Conservation (phyloP, 257 asterid genomes). For the Cinchona pubescens region DNA sequence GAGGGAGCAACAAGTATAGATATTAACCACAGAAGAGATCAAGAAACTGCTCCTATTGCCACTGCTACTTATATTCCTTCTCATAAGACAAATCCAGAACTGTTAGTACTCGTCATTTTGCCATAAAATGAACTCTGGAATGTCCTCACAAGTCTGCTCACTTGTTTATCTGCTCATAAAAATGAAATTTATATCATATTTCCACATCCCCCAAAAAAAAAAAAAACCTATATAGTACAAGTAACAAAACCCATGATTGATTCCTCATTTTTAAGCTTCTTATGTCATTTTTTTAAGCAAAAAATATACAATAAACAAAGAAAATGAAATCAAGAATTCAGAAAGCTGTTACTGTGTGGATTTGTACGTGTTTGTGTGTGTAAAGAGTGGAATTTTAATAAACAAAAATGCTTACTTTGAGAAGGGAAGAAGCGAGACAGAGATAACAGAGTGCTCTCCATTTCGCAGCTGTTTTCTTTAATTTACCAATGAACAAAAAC, state of each 20-base stretch:
- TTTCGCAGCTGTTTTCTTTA: slow-evolving; percentile 10
- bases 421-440: slow-evolving; percentile 46
- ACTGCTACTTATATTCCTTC: slow-evolving; percentile 20
- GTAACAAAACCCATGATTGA: neutral
- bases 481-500: neutral
- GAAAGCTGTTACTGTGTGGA: neutral
- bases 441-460: slow-evolving; percentile 55
- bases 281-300: neutral
- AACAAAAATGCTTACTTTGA: slow-evolving; percentile 53
- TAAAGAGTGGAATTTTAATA: too few species aligned
- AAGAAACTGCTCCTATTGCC: slow-evolving; percentile 30
- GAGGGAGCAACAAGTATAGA: neutral
- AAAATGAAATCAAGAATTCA: neutral
- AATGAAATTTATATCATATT: neutral
- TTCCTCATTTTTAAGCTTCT: neutral
- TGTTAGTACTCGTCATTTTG: slow-evolving; percentile 22
- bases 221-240: too few species aligned
- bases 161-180: slow-evolving; percentile 38
- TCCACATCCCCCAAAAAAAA: neutral
- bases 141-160: slow-evolving; percentile 24
- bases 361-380: too few species aligned
- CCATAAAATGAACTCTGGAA: slow-evolving; percentile 43
- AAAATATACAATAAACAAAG: neutral
- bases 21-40: slow-evolving; percentile 54
- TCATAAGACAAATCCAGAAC: slow-evolving; percentile 19